phyloP scores from a whole-genome alignment of 306 rosid species.

The Cucumis cinereus region DNA sequence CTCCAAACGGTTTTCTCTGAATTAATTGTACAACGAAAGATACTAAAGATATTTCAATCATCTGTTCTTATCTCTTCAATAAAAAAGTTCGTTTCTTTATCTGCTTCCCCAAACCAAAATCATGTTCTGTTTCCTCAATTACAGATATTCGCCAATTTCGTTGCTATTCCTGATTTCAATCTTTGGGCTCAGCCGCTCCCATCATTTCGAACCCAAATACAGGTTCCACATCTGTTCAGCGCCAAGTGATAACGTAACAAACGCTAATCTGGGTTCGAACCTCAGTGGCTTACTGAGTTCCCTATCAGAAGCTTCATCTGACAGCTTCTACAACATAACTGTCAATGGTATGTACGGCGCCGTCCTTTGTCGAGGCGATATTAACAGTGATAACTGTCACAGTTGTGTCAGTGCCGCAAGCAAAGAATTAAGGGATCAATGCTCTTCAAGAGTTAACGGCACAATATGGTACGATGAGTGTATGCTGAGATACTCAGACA shows the following conservation, averaged over 20 bases:
- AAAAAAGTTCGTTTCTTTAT: neutral
- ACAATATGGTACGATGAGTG: slow-evolving; percentile 16
- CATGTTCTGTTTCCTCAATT: neutral
- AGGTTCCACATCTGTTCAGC: slow-evolving; percentile 1
- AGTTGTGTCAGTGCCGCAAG: slow-evolving; percentile 8
- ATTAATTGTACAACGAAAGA: neutral
- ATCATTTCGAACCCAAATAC: neutral
- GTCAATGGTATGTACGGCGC: neutral
- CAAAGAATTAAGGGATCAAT: neutral
- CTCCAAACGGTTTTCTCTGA: neutral
- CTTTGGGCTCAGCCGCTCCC: slow-evolving; percentile 2
- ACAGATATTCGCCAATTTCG: neutral
- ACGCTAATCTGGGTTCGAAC: neutral
- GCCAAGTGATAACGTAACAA: neutral
- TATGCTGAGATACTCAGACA: slow-evolving; percentile 16
- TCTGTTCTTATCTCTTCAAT: neutral
- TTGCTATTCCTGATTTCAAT: slow-evolving; percentile 1
- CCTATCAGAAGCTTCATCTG: slow-evolving; percentile 7
- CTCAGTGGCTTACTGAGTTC: slow-evolving; percentile 3
- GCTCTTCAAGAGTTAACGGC: slow-evolving; percentile 4
- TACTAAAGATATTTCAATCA: neutral
- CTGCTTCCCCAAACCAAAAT: neutral
- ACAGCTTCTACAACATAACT: slow-evolving; percentile 4
- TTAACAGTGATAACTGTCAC: slow-evolving; percentile 5
- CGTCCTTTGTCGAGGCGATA: slow-evolving; percentile 14